Conservation (phyloP, 192 early-diverging fungal species). For the Backusella luteola region DNA sequence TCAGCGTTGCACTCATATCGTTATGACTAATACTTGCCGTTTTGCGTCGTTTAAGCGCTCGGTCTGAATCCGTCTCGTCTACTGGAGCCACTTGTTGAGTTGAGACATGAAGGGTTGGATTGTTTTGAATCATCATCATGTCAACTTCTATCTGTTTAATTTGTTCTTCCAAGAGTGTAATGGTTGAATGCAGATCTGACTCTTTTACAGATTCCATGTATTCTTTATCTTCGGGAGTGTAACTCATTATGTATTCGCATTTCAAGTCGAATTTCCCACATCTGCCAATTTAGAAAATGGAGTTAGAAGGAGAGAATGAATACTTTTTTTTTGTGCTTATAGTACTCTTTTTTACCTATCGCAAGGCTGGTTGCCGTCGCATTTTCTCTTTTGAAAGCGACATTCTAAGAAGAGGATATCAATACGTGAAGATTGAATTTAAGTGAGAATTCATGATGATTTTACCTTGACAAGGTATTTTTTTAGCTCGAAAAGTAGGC, state of each 20-base stretch:
- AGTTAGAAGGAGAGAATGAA: not conserved
- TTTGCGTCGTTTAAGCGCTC: not conserved
- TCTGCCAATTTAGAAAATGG: not conserved
- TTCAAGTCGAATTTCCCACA: not conserved
- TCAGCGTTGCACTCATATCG: not conserved
- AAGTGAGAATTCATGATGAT: no score
- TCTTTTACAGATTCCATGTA: not conserved
- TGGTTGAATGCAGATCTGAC: not conserved
- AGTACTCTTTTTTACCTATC: not conserved
- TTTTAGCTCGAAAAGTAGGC: conserved; percentile 2
- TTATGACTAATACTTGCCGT: not conserved
- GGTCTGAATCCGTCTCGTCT: not conserved
- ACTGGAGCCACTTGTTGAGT: not conserved
- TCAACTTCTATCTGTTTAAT: not conserved
- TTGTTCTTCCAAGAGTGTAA: not conserved
- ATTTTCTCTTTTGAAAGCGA: conserved; percentile 10
- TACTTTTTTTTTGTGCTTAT: not conserved
- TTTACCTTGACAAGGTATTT: conserved; percentile 2
- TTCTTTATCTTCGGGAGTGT: not conserved
- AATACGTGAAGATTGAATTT: not conserved
- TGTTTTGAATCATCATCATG: not conserved
- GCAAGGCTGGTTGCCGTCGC: not conserved
- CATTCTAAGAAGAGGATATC: not conserved
- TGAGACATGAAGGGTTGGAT: not conserved
- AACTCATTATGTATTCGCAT: not conserved